Evolutionary conservation across 805 yeast genomes (phyloP).

Genomic region (Candida coquimbonensis): DNA sequence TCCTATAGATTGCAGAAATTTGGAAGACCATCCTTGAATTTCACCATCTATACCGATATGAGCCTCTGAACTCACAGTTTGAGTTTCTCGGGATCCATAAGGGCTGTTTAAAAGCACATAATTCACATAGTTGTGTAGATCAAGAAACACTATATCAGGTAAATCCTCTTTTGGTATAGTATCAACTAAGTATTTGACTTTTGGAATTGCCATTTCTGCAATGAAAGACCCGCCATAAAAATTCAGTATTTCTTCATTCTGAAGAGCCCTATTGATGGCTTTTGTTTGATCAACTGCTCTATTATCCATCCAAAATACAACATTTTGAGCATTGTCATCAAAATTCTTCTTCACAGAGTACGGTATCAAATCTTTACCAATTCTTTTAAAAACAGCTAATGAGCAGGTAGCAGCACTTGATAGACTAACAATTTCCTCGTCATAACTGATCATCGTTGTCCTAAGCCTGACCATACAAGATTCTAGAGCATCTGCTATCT

Average conservation of each 20-base stretch:
- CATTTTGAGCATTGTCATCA: slow-evolving; percentile 27
- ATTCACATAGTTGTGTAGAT: slow-evolving; percentile 42
- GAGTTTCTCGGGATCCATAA: slow-evolving; percentile 14
- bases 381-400: slow-evolving; percentile 35
- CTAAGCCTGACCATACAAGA: slow-evolving; percentile 16
- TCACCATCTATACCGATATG: slow-evolving; percentile 30
- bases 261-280: slow-evolving; percentile 10
- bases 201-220: slow-evolving; percentile 55
- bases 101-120: slow-evolving; percentile 1
- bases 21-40: slow-evolving; percentile 43
- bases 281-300: slow-evolving; percentile 32
- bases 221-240: slow-evolving; percentile 39
- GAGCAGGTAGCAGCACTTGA: slow-evolving; percentile 56
- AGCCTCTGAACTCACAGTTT: not conserved
- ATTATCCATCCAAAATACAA: slow-evolving; percentile 57
- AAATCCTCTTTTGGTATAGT: slow-evolving; percentile 15
- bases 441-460: not conserved
- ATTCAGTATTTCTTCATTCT: slow-evolving; percentile 16
- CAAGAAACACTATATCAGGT: slow-evolving; percentile 34
- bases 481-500: slow-evolving; percentile 30
- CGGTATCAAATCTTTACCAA: slow-evolving; percentile 20
- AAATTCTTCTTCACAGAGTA: slow-evolving; percentile 26
- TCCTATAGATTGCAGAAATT: slow-evolving; percentile 20
- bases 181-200: slow-evolving; percentile 34
- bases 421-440: slow-evolving; percentile 19